Base-by-base conservation (phyloP, 106 monocot genomes). In the Dioscorea zingiberensis region DNA sequence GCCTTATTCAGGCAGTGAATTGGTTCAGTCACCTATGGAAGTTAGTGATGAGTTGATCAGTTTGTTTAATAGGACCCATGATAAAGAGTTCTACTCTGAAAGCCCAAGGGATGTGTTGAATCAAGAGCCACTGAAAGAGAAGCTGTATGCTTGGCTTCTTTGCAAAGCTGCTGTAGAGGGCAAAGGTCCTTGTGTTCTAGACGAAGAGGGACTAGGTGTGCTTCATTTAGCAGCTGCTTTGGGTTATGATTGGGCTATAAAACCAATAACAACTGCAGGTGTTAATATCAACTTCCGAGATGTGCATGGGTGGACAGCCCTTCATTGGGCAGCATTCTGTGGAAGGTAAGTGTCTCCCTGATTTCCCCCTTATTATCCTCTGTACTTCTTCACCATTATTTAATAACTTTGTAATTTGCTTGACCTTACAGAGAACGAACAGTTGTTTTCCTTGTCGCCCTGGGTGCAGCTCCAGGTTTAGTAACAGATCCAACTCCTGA, bases 281-380 rank as follows among this genome's bases (percentile, higher is more conserved):
- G 85, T 98, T 19, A 92, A 69, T 64, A 83, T 91, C 21, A 89
- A 91, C 44, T 92, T 98, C 47, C 76, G 92, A 66, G 97, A 98
- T 84, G 71, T 64, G 3, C 86, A 67, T 82, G 97, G 97, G 17
- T 91, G 92, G 97, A 98, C 97, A 73, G 97, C 91, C 16, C 81
- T 98, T 72, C 97, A 98, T 62, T 98, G 97, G 97, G 92, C 92
- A 14, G 97, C 97, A 25, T 88, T 60, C 59, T 82, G 57, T 80
- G 97, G 92, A 59, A 88, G 95, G 95, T 91, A 71, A 65, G n/a
- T 14, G 11, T 62, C 57, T 19, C 15, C 48, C 4, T 18, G 11
- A 15, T 18, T 29, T 17, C 21, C 19, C 28, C 18, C 16, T 22
- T 28, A 27, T 54, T 27, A 64, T 72, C 17, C 59, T 15, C n/a